Percentiles rank a stretch among this genome's conserved stretches.
Evolutionary conservation across 2,329 filamentous ascomycete genomes (phyloP).

Genomic region (Trichoderma endophyticum): DNA sequence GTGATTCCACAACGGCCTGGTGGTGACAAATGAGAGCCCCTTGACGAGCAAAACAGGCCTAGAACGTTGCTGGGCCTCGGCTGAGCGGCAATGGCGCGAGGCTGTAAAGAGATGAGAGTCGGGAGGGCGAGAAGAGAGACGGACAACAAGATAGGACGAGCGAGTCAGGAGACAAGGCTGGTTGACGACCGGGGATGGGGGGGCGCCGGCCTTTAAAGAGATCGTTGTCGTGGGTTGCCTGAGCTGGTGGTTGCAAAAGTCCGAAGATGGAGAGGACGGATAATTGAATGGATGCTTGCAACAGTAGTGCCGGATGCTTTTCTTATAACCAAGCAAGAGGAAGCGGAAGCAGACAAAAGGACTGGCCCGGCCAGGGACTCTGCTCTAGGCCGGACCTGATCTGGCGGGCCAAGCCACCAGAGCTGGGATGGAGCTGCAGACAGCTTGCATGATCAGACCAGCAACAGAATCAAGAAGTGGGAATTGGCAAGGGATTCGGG

Average conservation of each 20-base stretch:
- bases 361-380: not conserved
- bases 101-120: not conserved
- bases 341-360: not conserved
- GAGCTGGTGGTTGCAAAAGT: not conserved
- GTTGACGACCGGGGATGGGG: not conserved
- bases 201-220: not conserved
- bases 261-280: not conserved
- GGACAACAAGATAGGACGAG: not conserved
- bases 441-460: slow-evolving; percentile 14
- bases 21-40: not conserved
- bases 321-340: not conserved
- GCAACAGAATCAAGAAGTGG: not conserved
- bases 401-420: not conserved
- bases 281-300: not conserved
- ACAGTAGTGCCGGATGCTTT: not conserved
- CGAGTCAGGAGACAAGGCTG: slow-evolving; percentile 17
- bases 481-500: slow-evolving; percentile 14
- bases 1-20: not conserved
- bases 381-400: not conserved
- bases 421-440: not conserved
- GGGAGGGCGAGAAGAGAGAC: not conserved
- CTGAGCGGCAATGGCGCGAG: not conserved
- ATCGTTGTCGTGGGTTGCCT: not conserved
- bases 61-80: slow-evolving; percentile 8
- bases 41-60: slow-evolving; percentile 1